A percentile compares a stretch with the other conserved stretches of the same genome.
Evolutionary conservation across 768 basidiomycete genomes (phyloP).

Genomic region (Suillus plorans): DNA sequence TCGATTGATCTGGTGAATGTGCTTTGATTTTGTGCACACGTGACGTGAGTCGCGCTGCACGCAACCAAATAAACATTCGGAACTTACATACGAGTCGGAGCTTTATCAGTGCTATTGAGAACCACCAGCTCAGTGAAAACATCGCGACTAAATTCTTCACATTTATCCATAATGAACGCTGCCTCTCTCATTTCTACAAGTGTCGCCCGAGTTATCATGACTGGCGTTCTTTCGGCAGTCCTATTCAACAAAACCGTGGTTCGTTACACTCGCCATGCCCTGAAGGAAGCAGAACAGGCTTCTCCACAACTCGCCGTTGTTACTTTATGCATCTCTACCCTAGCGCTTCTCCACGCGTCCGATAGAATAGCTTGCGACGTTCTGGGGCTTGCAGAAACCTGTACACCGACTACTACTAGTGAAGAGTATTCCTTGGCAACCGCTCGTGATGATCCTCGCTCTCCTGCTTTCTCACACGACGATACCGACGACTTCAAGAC

Average conservation of each 20-base stretch:
- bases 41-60: not conserved
- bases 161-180: not conserved
- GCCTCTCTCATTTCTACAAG: not conserved
- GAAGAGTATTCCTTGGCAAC: not conserved
- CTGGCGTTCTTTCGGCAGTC: not conserved
- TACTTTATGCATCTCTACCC: not conserved
- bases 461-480: not conserved
- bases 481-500: not conserved
- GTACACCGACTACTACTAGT: not conserved
- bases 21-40: not conserved
- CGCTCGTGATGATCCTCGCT: not conserved
- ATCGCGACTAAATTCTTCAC: not conserved
- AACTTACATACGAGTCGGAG: not conserved
- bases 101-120: not conserved
- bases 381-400: not conserved
- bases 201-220: not conserved
- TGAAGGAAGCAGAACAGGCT: not conserved
- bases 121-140: not conserved
- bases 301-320: not conserved
- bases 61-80: not conserved
- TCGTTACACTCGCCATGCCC: not conserved
- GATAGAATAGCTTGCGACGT: not conserved
- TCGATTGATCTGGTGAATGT: no score
- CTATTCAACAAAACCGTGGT: not conserved
- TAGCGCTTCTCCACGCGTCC: not conserved